Evolutionary conservation across 2,329 filamentous ascomycete species (phyloP).

Genomic region (Pestalotiopsis fici): DNA sequence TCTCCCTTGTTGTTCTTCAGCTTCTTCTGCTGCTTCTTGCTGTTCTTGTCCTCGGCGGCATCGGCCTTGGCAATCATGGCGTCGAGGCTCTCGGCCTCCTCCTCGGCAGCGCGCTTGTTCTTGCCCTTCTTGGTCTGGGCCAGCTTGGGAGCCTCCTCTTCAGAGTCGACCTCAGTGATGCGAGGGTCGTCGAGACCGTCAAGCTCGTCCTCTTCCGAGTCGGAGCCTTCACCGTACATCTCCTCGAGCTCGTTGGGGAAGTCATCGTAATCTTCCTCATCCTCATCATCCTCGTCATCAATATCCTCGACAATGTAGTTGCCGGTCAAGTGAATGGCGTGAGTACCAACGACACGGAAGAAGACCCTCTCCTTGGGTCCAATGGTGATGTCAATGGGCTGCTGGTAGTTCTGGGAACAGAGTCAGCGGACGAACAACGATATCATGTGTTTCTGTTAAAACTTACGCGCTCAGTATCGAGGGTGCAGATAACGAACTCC

Average conservation of each 20-base stretch:
- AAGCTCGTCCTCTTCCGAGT: slow-evolving; percentile 74
- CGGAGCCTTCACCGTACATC: slow-evolving; percentile 65
- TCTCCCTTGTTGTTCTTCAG: slow-evolving; percentile 98
- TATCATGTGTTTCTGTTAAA: slow-evolving; percentile 1
- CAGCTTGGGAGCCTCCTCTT: slow-evolving; percentile 70
- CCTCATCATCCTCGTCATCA: slow-evolving; percentile 63
- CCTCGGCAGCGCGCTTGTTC: slow-evolving; percentile 90
- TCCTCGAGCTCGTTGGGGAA: slow-evolving; percentile 79
- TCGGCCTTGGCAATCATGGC: slow-evolving; percentile 78
- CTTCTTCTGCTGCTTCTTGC: slow-evolving; percentile 98
- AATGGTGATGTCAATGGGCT: slow-evolving; percentile 90
- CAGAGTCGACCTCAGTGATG: slow-evolving; percentile 79
- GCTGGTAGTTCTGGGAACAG: slow-evolving; percentile 78
- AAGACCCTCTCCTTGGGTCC: slow-evolving; percentile 86
- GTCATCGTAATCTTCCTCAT: slow-evolving; percentile 76
- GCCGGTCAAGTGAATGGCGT: slow-evolving; percentile 89
- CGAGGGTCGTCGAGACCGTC: slow-evolving; percentile 79
- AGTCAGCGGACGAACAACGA: background rate
- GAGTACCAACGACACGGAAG: slow-evolving; percentile 88
- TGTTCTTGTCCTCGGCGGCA: slow-evolving; percentile 75
- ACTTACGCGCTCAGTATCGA: slow-evolving; percentile 87
- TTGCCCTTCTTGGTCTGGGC: slow-evolving; percentile 70
- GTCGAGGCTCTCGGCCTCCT: slow-evolving; percentile 70
- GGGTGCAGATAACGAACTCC: slow-evolving; percentile 92
- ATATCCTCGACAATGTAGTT: slow-evolving; percentile 84